Percentiles rank a stretch among this genome's conserved stretches.
Conservation (phyloP, 441 rosid genomes). For the Aquilaria agallochum region DNA sequence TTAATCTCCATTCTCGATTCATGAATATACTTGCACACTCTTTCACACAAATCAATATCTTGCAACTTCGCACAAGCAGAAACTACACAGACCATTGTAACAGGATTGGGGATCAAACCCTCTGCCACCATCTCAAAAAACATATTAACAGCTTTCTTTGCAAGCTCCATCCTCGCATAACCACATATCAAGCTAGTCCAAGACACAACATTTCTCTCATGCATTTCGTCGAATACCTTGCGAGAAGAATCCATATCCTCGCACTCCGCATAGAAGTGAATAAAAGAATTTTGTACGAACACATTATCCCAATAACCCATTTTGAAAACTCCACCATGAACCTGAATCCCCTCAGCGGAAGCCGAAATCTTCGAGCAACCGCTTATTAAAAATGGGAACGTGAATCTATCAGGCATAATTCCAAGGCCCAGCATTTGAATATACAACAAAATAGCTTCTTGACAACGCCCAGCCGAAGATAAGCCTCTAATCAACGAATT, state of each 20-base stretch:
- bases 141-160: constrained; percentile 51
- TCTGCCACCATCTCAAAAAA: constrained; percentile 57
- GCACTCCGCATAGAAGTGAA: constrained; percentile 54
- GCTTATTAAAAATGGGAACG: constrained; percentile 61
- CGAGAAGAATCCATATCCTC: constrained; percentile 42
- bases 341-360: constrained; percentile 41
- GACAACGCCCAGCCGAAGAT: constrained; percentile 36
- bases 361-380: constrained; percentile 52
- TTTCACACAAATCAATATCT: constrained; percentile 49
- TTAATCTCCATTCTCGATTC: constrained; percentile 39
- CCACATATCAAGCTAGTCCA: constrained; percentile 85
- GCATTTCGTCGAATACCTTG: constrained; percentile 66
- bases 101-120: constrained; percentile 44
- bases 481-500: constrained; percentile 64
- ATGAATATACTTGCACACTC: constrained; percentile 34
- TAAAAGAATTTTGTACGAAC: constrained; percentile 52
- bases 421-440: constrained; percentile 38
- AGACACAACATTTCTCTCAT: constrained; percentile 58
- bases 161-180: constrained; percentile 37
- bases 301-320: constrained; percentile 41
- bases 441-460: constrained; percentile 40
- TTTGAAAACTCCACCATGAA: constrained; percentile 50
- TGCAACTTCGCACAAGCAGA: constrained; percentile 71
- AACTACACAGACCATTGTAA: constrained; percentile 64
- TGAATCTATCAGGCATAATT: constrained; percentile 52